Evolutionary conservation across 2,329 filamentous ascomycete genomes (phyloP), one percentile per base, ranked within the genome.

Genomic region (Colletotrichum camelliae): DNA sequence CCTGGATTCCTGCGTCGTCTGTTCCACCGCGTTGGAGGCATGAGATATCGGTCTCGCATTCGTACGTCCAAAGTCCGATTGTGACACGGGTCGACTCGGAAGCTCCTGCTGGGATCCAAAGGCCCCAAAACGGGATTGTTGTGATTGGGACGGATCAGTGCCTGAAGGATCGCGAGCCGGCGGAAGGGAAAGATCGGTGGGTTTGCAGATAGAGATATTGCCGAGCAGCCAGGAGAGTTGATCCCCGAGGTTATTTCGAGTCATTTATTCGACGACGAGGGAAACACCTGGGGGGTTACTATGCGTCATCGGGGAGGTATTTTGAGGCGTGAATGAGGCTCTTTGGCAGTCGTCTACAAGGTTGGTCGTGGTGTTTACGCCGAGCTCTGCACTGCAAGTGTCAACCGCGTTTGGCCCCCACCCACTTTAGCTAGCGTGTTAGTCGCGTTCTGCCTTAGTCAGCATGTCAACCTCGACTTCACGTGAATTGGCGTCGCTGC

Each of bases 211-310:
- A 72, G 84, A 81, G 79, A 85, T 82, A 82, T 90, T 88, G 79
- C 86, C 85, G 80, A 91, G 81, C 80, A 92, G 85, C 90, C 90
- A 92, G 79, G 88, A 85, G 79, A 92, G 84, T 82, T 92, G 89
- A 81, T 90, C 87, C 79, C 84, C 82, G 76, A 92, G 87, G 81
- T 92, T 92, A 84, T 92, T 91, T 82, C 88, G 89, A 86, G 90
- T 92, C 90, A 92, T 92, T 86, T 88, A 89, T 86, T 81, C 86
- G 83, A 83, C 79, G 76, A 62, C 58, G 48, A 29, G 33, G 33
- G 48, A 31, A 74, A 9, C 29, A 65, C 70, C 31, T 58, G 64
- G 60, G 57, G 61, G 43, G 3, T 15, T 69, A 15, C 60, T 52
- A 31, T 35, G 37, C 76, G 48, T 77, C 76, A 77, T 77, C 35